Evolutionary conservation across 2,329 filamentous ascomycete genomes (phyloP), one percentile per base, ranked within the genome.

Genomic region (Penicillium sp.): DNA sequence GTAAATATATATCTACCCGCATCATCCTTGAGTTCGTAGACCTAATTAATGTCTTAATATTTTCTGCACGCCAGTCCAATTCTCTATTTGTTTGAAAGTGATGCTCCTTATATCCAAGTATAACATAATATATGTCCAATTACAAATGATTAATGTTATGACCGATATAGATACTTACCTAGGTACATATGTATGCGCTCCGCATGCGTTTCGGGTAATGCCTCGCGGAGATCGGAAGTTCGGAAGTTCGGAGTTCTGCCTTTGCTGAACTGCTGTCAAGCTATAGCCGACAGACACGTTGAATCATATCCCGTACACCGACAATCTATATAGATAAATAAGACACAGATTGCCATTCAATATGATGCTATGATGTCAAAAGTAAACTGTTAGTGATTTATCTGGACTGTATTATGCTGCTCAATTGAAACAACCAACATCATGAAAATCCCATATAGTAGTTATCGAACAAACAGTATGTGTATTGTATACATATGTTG

Each of bases 51-150:
- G 10, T 2, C 4, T 29, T 44, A 8, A 31, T 21, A 9, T 31
- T 21, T 9, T 16, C 12, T 12, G 8, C 4, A 12, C 9, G 15
- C 16, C 2, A 32, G 7, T 31, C 9, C 13, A 21, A 32, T 5
- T 1, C 0, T 4, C 1, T 4, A 12, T 32, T 10, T 8, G 2
- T 16, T 16, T 4, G 3, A 13, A 10, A 23, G 4, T 9, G 21
- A 16, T 32, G 2, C 32, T 6, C 0, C 21, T 0, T 23, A 12
- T 23, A n/a, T 5, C 4, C 8, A 34, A n/a, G 12, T 27, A 27
- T 5, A 34, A 32, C 4, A 1, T 16, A 13, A 45, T 10, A 3
- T 18, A 45, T 15, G 15, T 1, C 12, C 6, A 31, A 10, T 2
- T 8, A 31, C 9, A 18, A 45, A 7, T 34, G 3, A 6, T 46